Conservation (phyloP, 306 rosid species). For the Prunus kanzakura region DNA sequence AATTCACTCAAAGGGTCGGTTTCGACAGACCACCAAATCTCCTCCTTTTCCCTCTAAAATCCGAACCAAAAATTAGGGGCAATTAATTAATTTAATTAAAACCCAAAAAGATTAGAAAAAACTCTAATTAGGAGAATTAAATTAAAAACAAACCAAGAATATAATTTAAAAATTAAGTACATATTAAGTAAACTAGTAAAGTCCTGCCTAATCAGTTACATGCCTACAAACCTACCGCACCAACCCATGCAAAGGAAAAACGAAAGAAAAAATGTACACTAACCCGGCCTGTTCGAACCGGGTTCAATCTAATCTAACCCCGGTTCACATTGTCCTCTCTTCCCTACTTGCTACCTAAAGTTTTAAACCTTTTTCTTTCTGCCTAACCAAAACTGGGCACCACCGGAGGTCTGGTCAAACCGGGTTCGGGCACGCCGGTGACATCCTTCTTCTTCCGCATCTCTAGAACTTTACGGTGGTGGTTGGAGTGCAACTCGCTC, state of each 20-base stretch:
- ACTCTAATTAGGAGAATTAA: too few species aligned
- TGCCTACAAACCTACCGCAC: slow-evolving; percentile 45
- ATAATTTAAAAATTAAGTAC: background rate
- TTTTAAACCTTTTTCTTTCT: background rate
- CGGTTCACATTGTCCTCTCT: slow-evolving; percentile 21
- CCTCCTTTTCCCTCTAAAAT: slow-evolving; percentile 1
- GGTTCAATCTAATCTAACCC: slow-evolving; percentile 21
- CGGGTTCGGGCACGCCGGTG: slow-evolving; percentile 20
- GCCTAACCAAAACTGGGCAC: slow-evolving; percentile 47
- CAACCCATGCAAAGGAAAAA: slow-evolving; percentile 20
- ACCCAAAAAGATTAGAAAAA: background rate
- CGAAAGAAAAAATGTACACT: slow-evolving; percentile 38
- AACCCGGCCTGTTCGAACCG: slow-evolving; percentile 40
- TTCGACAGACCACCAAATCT: slow-evolving; percentile 9
- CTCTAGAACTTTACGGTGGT: slow-evolving; percentile 95
- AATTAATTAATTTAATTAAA: background rate
- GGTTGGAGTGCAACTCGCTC: slow-evolving; percentile 77
- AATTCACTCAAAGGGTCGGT: slow-evolving; percentile 7
- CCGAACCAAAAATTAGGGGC: background rate
- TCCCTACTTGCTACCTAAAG: slow-evolving; percentile 9
- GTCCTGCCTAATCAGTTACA: slow-evolving; percentile 44
- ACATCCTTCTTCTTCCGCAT: slow-evolving; percentile 85
- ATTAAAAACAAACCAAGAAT: background rate
- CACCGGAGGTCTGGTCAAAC: slow-evolving; percentile 25
- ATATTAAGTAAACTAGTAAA: slow-evolving; percentile 5